Evolutionary conservation across 208 protist species (phyloP), one percentile per base, ranked within the genome.

Genomic region (Phytomonas sp.): DNA sequence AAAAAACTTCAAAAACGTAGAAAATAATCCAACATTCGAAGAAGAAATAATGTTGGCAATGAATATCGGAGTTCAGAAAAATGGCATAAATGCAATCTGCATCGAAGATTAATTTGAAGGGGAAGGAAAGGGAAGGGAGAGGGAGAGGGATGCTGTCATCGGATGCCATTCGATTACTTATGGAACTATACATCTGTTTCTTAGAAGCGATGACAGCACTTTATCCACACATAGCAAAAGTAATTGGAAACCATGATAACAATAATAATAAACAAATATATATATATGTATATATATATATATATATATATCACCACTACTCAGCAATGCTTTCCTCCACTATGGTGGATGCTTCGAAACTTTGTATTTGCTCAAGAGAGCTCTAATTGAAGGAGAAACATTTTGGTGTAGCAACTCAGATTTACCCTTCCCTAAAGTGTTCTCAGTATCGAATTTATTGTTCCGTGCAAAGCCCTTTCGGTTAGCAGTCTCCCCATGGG

Each of bases 231-330:
- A 30, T 31, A 23, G 56, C 23, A 69, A 53, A 60, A 23, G 68
- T 7, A 56, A 68, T 40, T 15, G 13, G 37, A 68, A 72, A 79
- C 67, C 74, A 74, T 36, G 1, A 65, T 23, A 53, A 60, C 30
- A 31, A 66, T 13, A 31, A 68, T 67, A 23, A 62, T 60, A 53
- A 33, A 2, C 53, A 62, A 66, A 17, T 66, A 62, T 62, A 63
- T 15, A 37, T 43, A 43, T 9, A 63, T 37, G 11, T 43, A 63
- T 11, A 43, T 43, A 23, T 20, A 37, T 37, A 43, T 11, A 63
- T 63, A 37, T 11, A 33, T 33, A 33, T 63, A 23, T 20, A 15
- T 63, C 33, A 9, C 60, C 15, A 17, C 33, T 63, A 63, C 15
- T 15, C 13, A 63, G 15, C 33, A 20, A 9, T 15, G 31, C 33